phyloP scores from a whole-genome alignment of 1,284 basidiomycete genomes.

The Puccinia coronata region DNA sequence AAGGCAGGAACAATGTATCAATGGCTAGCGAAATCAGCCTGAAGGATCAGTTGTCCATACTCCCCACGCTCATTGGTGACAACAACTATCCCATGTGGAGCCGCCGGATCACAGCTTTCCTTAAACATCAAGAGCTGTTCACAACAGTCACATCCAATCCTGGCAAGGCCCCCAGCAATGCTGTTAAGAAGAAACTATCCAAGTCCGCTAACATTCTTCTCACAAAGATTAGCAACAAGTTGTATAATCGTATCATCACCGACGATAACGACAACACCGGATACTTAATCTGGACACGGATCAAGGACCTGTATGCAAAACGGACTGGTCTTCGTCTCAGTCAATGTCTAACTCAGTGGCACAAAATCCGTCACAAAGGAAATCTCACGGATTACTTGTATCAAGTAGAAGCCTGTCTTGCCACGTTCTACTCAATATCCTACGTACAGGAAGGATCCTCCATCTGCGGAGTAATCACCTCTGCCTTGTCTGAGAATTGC shows the following conservation, averaged over 20 bases:
- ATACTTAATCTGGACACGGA: not conserved
- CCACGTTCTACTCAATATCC: not conserved
- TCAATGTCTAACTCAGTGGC: not conserved
- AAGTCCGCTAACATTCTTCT: not conserved
- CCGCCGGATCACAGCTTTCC: not conserved
- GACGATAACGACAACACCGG: not conserved
- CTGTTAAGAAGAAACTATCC: not conserved
- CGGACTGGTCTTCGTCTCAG: not conserved
- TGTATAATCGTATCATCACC: not conserved
- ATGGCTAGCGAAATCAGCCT: not conserved
- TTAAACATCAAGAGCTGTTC: not conserved
- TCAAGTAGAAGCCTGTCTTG: not conserved
- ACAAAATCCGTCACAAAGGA: not conserved
- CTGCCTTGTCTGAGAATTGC: not conserved
- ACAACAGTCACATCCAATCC: not conserved
- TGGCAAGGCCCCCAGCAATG: not conserved
- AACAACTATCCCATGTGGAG: not conserved
- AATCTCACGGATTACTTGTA: not conserved
- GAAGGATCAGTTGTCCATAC: not conserved
- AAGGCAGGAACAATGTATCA: not conserved
- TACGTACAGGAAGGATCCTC: not conserved
- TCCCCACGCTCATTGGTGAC: not conserved
- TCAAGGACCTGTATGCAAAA: not conserved
- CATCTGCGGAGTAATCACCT: not conserved
- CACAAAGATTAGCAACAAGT: not conserved